Conservation (phyloP, 2,329 filamentous ascomycete species). For the Paraconiothyrium brasiliense region DNA sequence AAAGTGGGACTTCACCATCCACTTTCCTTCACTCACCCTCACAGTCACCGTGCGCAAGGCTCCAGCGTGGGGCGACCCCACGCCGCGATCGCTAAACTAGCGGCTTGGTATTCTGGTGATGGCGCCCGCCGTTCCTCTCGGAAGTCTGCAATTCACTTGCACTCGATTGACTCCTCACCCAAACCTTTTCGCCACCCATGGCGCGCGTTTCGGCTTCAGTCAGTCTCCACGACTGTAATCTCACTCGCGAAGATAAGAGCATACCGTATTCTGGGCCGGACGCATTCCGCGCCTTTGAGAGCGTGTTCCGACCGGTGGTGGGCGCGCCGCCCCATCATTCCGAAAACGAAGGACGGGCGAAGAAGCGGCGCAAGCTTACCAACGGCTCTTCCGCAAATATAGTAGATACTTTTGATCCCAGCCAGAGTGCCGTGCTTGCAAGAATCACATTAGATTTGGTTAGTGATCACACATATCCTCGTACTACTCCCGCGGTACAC, state of each 20-base stretch:
- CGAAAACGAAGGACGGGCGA: conserved; percentile 28
- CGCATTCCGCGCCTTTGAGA: conserved; percentile 6
- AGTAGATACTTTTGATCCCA: conserved; percentile 21
- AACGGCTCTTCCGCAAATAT: conserved; percentile 18
- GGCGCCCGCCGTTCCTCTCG: conserved; percentile 1
- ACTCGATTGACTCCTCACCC: conserved; percentile 8
- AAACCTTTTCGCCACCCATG: conserved; percentile 24
- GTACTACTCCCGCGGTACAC: background rate
- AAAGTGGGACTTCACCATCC: background rate
- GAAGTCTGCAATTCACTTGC: conserved; percentile 6
- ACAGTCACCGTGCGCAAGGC: conserved; percentile 4
- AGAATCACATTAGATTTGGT: conserved; percentile 39
- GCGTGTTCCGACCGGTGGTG: conserved; percentile 27
- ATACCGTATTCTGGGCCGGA: background rate
- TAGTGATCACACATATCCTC: conserved; percentile 13
- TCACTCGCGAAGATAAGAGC: background rate
- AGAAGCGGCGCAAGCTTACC: conserved; percentile 41
- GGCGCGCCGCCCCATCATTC: background rate
- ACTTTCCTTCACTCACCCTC: background rate
- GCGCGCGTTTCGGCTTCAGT: conserved; percentile 28
- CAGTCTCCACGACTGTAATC: conserved; percentile 23
- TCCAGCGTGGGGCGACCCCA: background rate
- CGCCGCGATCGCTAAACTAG: conserved; percentile 25
- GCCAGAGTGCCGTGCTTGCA: conserved; percentile 42
- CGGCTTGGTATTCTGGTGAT: conserved; percentile 21